Conservation (phyloP, 2,329 filamentous ascomycete species). For the Polychaeton citri region DNA sequence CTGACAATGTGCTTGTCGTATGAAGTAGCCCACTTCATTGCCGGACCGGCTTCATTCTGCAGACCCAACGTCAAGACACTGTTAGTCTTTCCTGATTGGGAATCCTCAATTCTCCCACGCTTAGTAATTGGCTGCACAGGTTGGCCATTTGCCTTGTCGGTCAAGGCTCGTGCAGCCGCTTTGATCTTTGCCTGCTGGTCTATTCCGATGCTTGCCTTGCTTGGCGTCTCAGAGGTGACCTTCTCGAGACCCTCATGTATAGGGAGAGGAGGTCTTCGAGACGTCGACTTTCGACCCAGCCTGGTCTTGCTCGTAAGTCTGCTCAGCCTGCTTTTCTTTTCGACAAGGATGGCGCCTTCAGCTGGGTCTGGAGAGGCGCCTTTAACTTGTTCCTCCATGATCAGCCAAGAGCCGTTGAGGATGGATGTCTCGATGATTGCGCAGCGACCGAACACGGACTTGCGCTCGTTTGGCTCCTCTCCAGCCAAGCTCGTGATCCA, state of each 20-base stretch:
- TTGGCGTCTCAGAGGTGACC: slow-evolving; percentile 40
- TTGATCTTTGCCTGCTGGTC: slow-evolving; percentile 92
- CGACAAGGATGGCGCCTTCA: slow-evolving; percentile 77
- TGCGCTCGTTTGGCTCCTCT: slow-evolving; percentile 74
- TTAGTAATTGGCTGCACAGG: slow-evolving; percentile 43
- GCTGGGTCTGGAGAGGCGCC: slow-evolving; percentile 77
- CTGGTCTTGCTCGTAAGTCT: slow-evolving; percentile 64
- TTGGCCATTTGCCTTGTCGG: slow-evolving; percentile 39
- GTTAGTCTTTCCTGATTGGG: slow-evolving; percentile 59
- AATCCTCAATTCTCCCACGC: slow-evolving; percentile 40
- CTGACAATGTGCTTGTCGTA: slow-evolving; percentile 85
- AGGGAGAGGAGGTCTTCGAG: slow-evolving; percentile 35
- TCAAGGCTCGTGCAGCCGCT: slow-evolving; percentile 73
- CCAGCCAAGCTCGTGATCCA: slow-evolving; percentile 95
- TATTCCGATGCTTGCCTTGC: slow-evolving; percentile 73
- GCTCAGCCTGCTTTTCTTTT: slow-evolving; percentile 82
- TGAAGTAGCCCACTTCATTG: slow-evolving; percentile 92
- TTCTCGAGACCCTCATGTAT: slow-evolving; percentile 21
- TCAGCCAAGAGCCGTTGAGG: slow-evolving; percentile 69
- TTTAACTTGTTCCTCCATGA: slow-evolving; percentile 93
- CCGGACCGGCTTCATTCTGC: slow-evolving; percentile 74
- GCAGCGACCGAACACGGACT: slow-evolving; percentile 87
- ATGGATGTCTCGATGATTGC: slow-evolving; percentile 84
- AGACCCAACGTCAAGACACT: slow-evolving; percentile 86
- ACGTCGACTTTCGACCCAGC: slow-evolving; percentile 51